Percentiles rank a stretch among this genome's conserved stretches.
Evolutionary conservation across 805 yeast species (phyloP).

Genomic region (Kodamaea sagamina): DNA sequence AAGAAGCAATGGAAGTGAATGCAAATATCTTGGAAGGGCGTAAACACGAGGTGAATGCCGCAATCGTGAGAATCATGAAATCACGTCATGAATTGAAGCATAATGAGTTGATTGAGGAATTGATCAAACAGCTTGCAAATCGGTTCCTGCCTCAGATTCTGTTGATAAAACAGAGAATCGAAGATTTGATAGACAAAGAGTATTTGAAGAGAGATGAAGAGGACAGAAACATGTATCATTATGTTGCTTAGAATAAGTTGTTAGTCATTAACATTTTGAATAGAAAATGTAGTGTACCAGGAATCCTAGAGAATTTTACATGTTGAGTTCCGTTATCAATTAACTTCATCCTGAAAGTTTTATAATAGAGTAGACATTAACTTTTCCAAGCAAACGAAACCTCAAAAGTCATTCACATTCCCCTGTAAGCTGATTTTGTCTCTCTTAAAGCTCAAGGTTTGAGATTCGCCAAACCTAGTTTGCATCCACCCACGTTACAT

Average conservation of each 20-base stretch:
- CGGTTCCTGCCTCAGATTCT: conserved; percentile 71
- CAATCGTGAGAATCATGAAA: conserved; percentile 86
- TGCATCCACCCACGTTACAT: no score
- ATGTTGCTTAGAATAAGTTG: conserved; percentile 52
- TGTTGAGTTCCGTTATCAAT: no score
- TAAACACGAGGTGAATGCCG: conserved; percentile 74
- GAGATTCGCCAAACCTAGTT: no score
- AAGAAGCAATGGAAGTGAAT: conserved; percentile 55
- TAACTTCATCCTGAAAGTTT: no score
- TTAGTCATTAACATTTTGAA: background rate
- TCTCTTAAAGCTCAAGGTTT: no score
- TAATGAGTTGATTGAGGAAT: conserved; percentile 66
- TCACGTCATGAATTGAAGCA: conserved; percentile 62
- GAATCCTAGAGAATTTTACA: no score
- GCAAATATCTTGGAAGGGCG: conserved; percentile 63
- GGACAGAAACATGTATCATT: conserved; percentile 60
- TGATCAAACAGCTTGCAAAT: conserved; percentile 55
- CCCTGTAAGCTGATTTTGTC: no score
- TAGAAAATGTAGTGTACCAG: no score
- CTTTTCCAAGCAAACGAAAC: no score
- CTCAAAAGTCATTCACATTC: no score
- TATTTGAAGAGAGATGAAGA: conserved; percentile 72
- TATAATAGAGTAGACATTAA: no score
- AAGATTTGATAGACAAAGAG: conserved; percentile 76
- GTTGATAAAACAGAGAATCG: conserved; percentile 70